Conservation (phyloP, 306 rosid genomes). For the Prunus persica region Prunus_persica_NCBIv2 NC_034014.1:2541001-2541500, state of each 20-base stretch:
- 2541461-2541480: not conserved
- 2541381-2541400: slow-evolving; percentile 14
- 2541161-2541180: slow-evolving; percentile 11
- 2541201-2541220: slow-evolving; percentile 45
- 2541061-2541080: not conserved
- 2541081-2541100: not conserved
- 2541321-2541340: slow-evolving; percentile 95
- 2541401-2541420: slow-evolving; percentile 16
- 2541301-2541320: slow-evolving; percentile 90
- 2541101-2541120: not conserved
- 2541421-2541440: not conserved
- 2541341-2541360: slow-evolving; percentile 86
- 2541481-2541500: slow-evolving; percentile 15
- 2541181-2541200: slow-evolving; percentile 42
- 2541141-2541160: not conserved
- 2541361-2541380: slow-evolving; percentile 48
- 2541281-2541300: slow-evolving; percentile 98
- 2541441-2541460: not conserved
- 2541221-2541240: slow-evolving; percentile 75
- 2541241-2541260: slow-evolving; percentile 79
- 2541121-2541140: not conserved
- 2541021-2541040: not conserved
- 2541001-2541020: not conserved
- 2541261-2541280: slow-evolving; percentile 84
- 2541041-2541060: not conserved